These are phyloP conservation scores for Saturnispora gosingensis DNA, from an alignment of 805 yeast species.

Conservation along the genomic window DNA sequence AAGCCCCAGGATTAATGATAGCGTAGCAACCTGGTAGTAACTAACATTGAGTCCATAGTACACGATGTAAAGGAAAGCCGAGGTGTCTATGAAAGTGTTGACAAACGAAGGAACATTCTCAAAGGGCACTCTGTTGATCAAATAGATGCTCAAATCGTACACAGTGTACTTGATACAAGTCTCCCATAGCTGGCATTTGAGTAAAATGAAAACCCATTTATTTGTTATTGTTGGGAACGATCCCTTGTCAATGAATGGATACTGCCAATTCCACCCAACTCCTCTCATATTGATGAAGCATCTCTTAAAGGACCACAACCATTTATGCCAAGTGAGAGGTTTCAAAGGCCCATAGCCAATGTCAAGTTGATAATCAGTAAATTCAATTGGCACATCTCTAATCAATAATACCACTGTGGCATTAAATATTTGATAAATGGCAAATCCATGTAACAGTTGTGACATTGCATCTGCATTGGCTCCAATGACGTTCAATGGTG, in stretches of 20 bases:
- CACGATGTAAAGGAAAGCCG: background rate
- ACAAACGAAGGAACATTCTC: background rate
- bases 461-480: background rate
- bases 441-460: background rate
- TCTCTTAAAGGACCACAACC: conserved; percentile 8
- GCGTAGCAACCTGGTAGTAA: conserved; percentile 6
- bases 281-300: conserved; percentile 11
- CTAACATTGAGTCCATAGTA: conserved; percentile 8
- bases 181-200: conserved; percentile 9
- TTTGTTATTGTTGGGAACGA: background rate
- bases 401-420: conserved; percentile 4
- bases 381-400: conserved; percentile 2
- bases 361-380: conserved; percentile 6
- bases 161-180: conserved; percentile 4
- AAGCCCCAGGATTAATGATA: conserved; percentile 3
- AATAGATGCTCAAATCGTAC: conserved; percentile 3
- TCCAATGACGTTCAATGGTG: conserved; percentile 3
- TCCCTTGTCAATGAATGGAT: background rate
- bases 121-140: background rate
- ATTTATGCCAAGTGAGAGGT: conserved; percentile 1
- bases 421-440: background rate
- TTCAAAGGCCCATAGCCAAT: conserved; percentile 1
- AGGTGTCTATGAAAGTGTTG: background rate
- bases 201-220: conserved; percentile 8
- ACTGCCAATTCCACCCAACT: conserved; percentile 12